Conservation (phyloP, 371 early-diverging fungal genomes). For the Funneliformis caledonium region DNA sequence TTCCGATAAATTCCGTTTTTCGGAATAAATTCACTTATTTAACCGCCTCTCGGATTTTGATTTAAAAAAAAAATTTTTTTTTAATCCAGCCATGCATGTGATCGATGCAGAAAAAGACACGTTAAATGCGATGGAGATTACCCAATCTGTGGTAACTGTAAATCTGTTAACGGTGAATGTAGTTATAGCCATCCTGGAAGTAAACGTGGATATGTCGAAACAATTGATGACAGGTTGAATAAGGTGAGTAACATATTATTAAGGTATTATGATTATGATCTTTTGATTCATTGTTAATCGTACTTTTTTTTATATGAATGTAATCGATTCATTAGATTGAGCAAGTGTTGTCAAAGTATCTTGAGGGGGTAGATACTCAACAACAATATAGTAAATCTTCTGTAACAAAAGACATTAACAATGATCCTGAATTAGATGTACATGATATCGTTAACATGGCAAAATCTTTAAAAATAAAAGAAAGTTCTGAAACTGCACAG, state of each 20-base stretch:
- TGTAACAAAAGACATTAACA: not conserved
- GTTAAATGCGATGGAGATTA: conserved; percentile 39
- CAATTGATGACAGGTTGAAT: conserved; percentile 35
- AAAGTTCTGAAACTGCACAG: not conserved
- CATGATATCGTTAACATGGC: conserved; percentile 20
- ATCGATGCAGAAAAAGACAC: conserved; percentile 37
- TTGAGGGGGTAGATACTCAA: conserved; percentile 31
- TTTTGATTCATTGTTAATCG: too few species aligned
- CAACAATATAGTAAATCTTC: not conserved
- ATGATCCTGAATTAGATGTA: not conserved
- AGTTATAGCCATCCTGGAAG: conserved; percentile 38
- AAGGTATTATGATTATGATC: not conserved
- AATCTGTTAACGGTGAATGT: conserved; percentile 33
- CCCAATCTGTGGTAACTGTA: conserved; percentile 39
- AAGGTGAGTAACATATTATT: conserved; percentile 4
- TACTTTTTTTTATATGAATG: too few species aligned
- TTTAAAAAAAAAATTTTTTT: not conserved
- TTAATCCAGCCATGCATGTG: conserved; percentile 34
- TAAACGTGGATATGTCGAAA: conserved; percentile 36
- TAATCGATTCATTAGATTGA: conserved; percentile 23
- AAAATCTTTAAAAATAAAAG: not conserved
- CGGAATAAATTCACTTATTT: not conserved
- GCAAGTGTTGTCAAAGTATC: conserved; percentile 24
- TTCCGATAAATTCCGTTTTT: not conserved
- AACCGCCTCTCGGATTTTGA: not conserved